Conservation (phyloP, 2,329 filamentous ascomycete genomes). For the Ophiosphaerella herpotricha region DNA sequence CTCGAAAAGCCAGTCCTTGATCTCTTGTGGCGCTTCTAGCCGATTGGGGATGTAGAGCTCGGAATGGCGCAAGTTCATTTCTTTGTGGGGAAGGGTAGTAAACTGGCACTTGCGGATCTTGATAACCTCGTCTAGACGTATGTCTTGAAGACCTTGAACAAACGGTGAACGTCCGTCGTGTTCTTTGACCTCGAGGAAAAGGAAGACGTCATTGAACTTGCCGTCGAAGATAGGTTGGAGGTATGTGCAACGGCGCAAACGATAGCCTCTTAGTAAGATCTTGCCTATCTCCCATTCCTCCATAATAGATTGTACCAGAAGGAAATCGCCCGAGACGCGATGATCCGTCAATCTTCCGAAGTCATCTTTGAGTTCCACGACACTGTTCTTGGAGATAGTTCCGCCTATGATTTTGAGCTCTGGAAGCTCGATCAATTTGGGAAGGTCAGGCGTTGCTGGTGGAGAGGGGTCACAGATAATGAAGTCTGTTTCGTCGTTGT, state of each 20-base stretch:
- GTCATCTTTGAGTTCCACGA: constrained; percentile 23
- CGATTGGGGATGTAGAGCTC: not conserved
- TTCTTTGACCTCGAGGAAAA: constrained; percentile 14
- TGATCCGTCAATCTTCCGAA: not conserved
- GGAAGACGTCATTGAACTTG: constrained; percentile 31
- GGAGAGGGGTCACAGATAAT: too few relatives aligned
- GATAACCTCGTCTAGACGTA: constrained; percentile 12
- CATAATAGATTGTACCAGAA: constrained; percentile 23
- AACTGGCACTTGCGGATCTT: constrained; percentile 6
- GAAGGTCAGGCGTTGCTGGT: too few relatives aligned
- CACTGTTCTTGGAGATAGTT: constrained; percentile 8
- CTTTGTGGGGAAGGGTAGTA: not conserved
- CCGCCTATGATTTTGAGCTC: not conserved
- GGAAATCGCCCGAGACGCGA: constrained; percentile 27
- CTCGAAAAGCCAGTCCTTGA: constrained; percentile 9
- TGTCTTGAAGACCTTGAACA: constrained; percentile 17
- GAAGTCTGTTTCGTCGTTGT: not conserved
- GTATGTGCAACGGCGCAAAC: constrained; percentile 23
- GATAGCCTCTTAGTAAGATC: constrained; percentile 23
- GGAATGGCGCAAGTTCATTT: not conserved
- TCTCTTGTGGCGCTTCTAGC: constrained; percentile 1
- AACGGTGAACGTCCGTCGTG: constrained; percentile 10
- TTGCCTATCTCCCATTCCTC: constrained; percentile 18
- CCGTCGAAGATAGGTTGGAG: constrained; percentile 21
- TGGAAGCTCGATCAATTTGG: not conserved